phyloP scores from a whole-genome alignment of 208 protist species.

The Angomonas desouzai region DNA sequence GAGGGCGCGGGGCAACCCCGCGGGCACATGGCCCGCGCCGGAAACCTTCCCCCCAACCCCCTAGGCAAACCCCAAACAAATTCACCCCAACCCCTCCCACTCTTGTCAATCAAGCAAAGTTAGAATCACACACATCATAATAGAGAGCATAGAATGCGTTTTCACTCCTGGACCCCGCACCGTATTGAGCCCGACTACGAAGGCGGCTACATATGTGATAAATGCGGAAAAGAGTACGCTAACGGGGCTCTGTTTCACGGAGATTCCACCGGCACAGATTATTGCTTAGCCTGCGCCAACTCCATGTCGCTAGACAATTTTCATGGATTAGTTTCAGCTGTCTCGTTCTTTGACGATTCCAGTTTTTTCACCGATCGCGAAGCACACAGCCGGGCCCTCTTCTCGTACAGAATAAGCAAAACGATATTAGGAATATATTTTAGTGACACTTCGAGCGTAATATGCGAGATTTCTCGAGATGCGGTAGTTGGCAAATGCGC shows the following conservation, averaged over 20 bases:
- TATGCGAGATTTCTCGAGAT: not conserved
- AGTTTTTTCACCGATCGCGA: slow-evolving; percentile 2
- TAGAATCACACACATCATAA: not conserved
- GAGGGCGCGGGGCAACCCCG: not conserved
- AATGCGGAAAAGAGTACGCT: slow-evolving; percentile 27
- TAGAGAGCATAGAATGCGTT: slow-evolving; percentile 16
- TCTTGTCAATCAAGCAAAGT: not conserved
- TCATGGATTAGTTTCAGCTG: slow-evolving; percentile 15
- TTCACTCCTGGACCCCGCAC: slow-evolving; percentile 30
- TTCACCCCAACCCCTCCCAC: slow-evolving; percentile 3
- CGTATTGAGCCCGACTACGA: slow-evolving; percentile 26
- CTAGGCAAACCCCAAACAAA: slow-evolving; percentile 6
- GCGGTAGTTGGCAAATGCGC: not conserved
- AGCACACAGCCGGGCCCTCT: slow-evolving; percentile 10
- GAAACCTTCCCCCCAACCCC: not conserved
- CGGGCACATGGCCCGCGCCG: not conserved
- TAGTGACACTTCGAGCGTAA: not conserved
- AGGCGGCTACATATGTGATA: slow-evolving; percentile 33
- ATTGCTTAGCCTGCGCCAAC: slow-evolving; percentile 23
- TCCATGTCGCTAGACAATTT: slow-evolving; percentile 15
- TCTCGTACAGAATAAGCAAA: slow-evolving; percentile 10
- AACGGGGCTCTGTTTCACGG: slow-evolving; percentile 31
- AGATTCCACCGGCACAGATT: slow-evolving; percentile 24
- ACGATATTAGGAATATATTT: not conserved
- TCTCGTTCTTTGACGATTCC: slow-evolving; percentile 10